Percentiles rank a stretch among this genome's conserved stretches.
Conservation (phyloP, 768 basidiomycete species). For the Mycena galopus region DNA sequence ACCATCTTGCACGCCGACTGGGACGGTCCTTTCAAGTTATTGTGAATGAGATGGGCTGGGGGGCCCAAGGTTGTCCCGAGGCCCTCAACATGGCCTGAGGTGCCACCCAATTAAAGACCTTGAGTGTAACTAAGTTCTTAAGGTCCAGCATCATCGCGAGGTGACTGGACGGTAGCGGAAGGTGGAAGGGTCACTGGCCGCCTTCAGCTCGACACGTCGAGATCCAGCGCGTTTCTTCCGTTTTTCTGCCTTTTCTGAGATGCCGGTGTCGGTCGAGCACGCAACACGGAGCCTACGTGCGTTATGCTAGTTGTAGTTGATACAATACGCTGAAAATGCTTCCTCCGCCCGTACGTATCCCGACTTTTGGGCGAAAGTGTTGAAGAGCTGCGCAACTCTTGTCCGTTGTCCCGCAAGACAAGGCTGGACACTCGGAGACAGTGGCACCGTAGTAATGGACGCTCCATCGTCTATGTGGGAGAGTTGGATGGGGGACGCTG, state of each 20-base stretch:
- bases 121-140: slow-evolving; percentile 78
- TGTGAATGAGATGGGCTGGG: slow-evolving; percentile 43
- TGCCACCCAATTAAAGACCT: slow-evolving; percentile 83
- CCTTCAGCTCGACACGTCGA: slow-evolving; percentile 51
- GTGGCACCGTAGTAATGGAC: slow-evolving; percentile 59
- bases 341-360: slow-evolving; percentile 63
- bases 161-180: slow-evolving; percentile 77
- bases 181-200: slow-evolving; percentile 71
- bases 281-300: slow-evolving; percentile 45
- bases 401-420: slow-evolving; percentile 76
- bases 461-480: slow-evolving; percentile 53
- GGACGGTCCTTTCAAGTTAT: slow-evolving; percentile 42
- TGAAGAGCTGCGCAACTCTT: slow-evolving; percentile 68
- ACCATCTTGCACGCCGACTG: slow-evolving; percentile 51
- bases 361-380: slow-evolving; percentile 54
- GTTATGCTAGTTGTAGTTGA: slow-evolving; percentile 52
- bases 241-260: slow-evolving; percentile 21
- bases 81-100: slow-evolving; percentile 71
- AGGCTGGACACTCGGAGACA: slow-evolving; percentile 82
- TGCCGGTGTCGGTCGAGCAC: slow-evolving; percentile 35
- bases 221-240: slow-evolving; percentile 37
- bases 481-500: no score
- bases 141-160: slow-evolving; percentile 93
- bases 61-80: slow-evolving; percentile 72
- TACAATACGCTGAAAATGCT: slow-evolving; percentile 53